phyloP scores from a whole-genome alignment of 805 yeast species.

The Lipomyces oligophaga region DNA sequence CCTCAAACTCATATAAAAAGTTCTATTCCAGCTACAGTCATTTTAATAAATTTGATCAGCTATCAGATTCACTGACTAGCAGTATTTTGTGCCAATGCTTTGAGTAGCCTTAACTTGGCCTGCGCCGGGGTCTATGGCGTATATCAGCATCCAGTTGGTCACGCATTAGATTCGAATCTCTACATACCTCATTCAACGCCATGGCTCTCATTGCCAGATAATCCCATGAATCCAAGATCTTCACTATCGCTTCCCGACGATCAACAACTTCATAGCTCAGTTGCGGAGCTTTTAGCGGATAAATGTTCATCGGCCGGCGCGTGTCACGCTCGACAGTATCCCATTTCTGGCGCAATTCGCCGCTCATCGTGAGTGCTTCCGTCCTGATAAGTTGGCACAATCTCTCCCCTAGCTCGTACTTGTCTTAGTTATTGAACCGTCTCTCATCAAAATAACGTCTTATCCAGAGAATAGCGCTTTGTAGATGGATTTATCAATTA shows the following conservation, averaged over 20 bases:
- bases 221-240: constrained; percentile 21
- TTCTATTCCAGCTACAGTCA: too few species aligned
- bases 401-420: too few species aligned
- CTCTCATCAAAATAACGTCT: too few species aligned
- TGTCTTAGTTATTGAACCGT: too few species aligned
- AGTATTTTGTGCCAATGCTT: constrained; percentile 11
- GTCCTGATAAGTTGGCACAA: too few species aligned
- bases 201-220: constrained; percentile 18
- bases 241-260: constrained; percentile 22
- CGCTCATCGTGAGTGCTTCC: too few species aligned
- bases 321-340: constrained; percentile 9
- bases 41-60: too few species aligned
- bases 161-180: not conserved
- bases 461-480: too few species aligned
- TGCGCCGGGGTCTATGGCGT: constrained; percentile 17
- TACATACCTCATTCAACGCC: constrained; percentile 19
- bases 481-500: too few species aligned
- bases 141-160: not conserved
- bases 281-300: constrained; percentile 1
- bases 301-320: constrained; percentile 1
- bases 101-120: constrained; percentile 10
- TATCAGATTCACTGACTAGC: too few species aligned
- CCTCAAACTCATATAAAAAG: too few species aligned
- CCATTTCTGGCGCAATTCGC: too few species aligned
- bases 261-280: constrained; percentile 24